These are phyloP conservation scores for Fusarium begoniae DNA, from an alignment of 2,329 filamentous ascomycete genomes.

Conservation along the genomic window DNA sequence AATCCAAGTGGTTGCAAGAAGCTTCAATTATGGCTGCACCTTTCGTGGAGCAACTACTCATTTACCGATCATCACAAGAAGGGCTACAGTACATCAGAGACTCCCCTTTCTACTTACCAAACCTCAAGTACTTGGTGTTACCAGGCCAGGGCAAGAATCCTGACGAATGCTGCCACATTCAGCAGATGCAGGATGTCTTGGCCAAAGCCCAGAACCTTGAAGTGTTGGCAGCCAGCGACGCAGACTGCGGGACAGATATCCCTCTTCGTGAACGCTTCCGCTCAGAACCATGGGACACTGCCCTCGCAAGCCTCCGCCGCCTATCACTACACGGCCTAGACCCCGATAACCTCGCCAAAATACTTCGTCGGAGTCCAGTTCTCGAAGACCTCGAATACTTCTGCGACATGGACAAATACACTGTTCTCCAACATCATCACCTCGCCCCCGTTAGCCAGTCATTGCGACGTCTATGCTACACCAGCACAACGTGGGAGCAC, in stretches of 20 bases:
- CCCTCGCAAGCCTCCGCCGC: conserved; percentile 37
- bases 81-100: conserved; percentile 40
- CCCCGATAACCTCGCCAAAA: conserved; percentile 40
- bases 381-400: conserved; percentile 43
- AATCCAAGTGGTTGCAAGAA: conserved; percentile 43
- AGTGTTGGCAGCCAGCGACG: conserved; percentile 37
- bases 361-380: conserved; percentile 37
- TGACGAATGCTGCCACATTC: conserved; percentile 43
- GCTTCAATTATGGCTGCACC: conserved; percentile 43
- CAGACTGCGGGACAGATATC: conserved; percentile 40
- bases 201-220: conserved; percentile 41
- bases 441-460: conserved; percentile 27
- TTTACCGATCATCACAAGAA: conserved; percentile 41
- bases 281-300: conserved; percentile 39
- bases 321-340: conserved; percentile 41
- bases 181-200: conserved; percentile 42
- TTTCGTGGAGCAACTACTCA: conserved; percentile 40
- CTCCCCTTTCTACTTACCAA: conserved; percentile 40
- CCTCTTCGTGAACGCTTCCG: conserved; percentile 40
- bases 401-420: conserved; percentile 44
- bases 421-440: conserved; percentile 38
- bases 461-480: conserved; percentile 39
- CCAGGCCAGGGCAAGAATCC: conserved; percentile 37
- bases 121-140: conserved; percentile 41
- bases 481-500: conserved; percentile 40